Evolutionary conservation across 331 rosid species (phyloP), one percentile per base, ranked within the genome.

Genomic region (Spiraea crenata): DNA sequence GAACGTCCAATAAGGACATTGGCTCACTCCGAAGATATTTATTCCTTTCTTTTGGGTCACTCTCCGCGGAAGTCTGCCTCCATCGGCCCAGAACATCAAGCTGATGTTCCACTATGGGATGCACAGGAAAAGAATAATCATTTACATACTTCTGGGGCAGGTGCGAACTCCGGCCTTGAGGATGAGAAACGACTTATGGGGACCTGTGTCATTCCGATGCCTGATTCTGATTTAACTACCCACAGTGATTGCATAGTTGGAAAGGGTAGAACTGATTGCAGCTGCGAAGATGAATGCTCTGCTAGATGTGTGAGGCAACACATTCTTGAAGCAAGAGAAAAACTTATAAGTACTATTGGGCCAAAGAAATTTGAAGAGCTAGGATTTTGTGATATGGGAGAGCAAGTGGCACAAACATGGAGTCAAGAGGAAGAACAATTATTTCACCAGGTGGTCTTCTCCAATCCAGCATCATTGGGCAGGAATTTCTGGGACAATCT

Each of bases 361-460:
- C 79, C 13, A 39, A 88, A 85, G 73, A 86, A 46, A 68, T 82
- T 83, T 69, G 57, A 14, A 72, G 83, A 79, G 56, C 77, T 93
- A 75, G 99, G 97, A 50, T 71, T 93, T 37, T 48, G 35, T 72
- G 87, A 85, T 63, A 91, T 93, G 95, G 97, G 99, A 76, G 97
- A 87, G 73, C 91, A 86, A 72, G 97, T 89, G 48, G 92, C 91
- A 5, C 80, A 76, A 49, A 80, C 60, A 66, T 93, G 97, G 99
- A 84, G 86, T 71, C 83, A 71, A 45, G 88, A 84, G 68, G 96
- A 91, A 61, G 95, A 89, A 48, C 90, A 80, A 2, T 60, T 86
- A 57, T 91, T 93, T 48, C 86, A 85, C 48, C 87, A 81, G 67
- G 84, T 86, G 25, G 86, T 91, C 44, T 93, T 80, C 82, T 86